Evolutionary conservation across 2,329 filamentous ascomycete genomes (phyloP).

Genomic region (Sclerotinia subarctica): DNA sequence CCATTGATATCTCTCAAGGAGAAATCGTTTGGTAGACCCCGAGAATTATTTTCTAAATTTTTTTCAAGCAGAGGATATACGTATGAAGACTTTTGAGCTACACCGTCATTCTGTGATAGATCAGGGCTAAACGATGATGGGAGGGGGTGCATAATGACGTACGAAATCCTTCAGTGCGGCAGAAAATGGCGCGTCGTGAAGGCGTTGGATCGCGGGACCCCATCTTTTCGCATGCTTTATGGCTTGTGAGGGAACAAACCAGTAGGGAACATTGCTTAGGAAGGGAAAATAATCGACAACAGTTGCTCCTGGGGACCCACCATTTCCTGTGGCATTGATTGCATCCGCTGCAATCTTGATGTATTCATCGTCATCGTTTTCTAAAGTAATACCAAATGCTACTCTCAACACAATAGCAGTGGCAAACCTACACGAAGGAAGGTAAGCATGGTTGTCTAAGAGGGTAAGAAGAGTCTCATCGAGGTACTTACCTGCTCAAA

Average conservation of each 20-base stretch:
- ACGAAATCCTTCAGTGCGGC: constrained; percentile 18
- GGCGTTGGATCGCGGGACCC: constrained; percentile 39
- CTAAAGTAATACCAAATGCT: constrained; percentile 44
- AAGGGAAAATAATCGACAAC: constrained; percentile 49
- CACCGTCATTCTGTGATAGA: constrained; percentile 20
- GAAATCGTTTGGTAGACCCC: constrained; percentile 21
- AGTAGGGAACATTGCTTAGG: constrained; percentile 40
- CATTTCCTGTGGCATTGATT: constrained; percentile 31
- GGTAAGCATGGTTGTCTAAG: constrained; percentile 24
- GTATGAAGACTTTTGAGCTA: constrained; percentile 15
- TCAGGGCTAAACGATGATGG: background rate
- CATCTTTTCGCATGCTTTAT: constrained; percentile 35
- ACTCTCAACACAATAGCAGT: constrained; percentile 45
- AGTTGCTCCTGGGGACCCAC: constrained; percentile 38
- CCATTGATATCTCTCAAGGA: constrained; percentile 43
- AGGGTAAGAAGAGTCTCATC: background rate
- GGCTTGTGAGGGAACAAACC: constrained; percentile 33
- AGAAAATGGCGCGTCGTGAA: constrained; percentile 46
- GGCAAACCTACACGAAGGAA: constrained; percentile 37
- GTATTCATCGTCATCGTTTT: constrained; percentile 42
- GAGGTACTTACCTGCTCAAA: background rate
- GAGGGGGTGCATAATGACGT: background rate
- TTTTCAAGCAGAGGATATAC: constrained; percentile 17
- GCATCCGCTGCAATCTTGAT: constrained; percentile 42
- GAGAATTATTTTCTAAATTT: background rate